These are phyloP conservation scores for Phellinidium pouzarii DNA, from an alignment of 1,284 basidiomycete species.

Conservation along the genomic window DNA sequence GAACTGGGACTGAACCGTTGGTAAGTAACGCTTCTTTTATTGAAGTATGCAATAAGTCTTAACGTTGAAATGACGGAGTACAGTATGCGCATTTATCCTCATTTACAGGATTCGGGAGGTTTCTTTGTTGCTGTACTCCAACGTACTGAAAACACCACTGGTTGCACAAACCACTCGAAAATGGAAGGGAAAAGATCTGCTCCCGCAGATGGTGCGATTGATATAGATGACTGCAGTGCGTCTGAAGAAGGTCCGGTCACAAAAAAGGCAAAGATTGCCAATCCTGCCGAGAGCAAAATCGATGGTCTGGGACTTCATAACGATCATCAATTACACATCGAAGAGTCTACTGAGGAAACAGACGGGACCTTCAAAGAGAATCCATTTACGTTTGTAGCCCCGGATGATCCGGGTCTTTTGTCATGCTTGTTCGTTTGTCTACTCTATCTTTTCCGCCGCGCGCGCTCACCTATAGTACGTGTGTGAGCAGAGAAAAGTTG, in stretches of 20 bases:
- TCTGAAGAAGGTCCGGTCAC: slow-evolving; percentile 35
- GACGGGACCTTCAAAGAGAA: slow-evolving; percentile 78
- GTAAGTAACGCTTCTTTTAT: slow-evolving; percentile 35
- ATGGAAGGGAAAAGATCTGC: slow-evolving; percentile 41
- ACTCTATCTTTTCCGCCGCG: background rate
- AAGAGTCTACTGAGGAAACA: slow-evolving; percentile 23
- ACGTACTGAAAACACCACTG: slow-evolving; percentile 29
- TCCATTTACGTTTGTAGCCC: slow-evolving; percentile 77
- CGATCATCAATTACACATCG: slow-evolving; percentile 15
- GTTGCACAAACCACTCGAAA: background rate
- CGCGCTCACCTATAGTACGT: slow-evolving; percentile 1
- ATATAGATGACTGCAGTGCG: slow-evolving; percentile 19
- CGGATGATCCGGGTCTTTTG: slow-evolving; percentile 63
- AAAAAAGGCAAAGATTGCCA: slow-evolving; percentile 42
- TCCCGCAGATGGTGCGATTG: slow-evolving; percentile 25
- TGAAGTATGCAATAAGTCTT: background rate
- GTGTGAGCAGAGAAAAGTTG: slow-evolving; percentile 48
- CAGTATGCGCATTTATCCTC: slow-evolving; percentile 88
- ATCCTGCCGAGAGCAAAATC: slow-evolving; percentile 8
- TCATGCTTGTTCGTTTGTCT: slow-evolving; percentile 56
- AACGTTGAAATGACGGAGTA: background rate
- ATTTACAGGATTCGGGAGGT: slow-evolving; percentile 94
- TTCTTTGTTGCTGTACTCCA: slow-evolving; percentile 95
- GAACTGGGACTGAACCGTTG: slow-evolving; percentile 62
- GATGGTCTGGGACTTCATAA: slow-evolving; percentile 1